Evolutionary conservation across 768 basidiomycete genomes (phyloP), one percentile per base, ranked within the genome.

Genomic region (Neoboletus magnificus): DNA sequence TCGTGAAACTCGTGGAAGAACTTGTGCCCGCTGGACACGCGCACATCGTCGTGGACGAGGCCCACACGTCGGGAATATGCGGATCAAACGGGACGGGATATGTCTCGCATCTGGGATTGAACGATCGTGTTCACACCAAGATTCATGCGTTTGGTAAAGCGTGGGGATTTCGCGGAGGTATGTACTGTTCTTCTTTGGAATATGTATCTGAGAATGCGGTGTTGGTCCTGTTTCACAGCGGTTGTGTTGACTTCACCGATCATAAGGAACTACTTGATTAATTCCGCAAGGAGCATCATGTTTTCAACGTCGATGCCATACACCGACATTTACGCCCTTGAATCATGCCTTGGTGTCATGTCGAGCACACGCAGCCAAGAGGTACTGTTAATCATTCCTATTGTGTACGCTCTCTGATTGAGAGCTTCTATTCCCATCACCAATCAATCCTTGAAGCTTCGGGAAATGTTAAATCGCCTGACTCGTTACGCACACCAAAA

Each of bases 61-160:
- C 82, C 0, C 83, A 85, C 57, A 76, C 82, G 6, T 82, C 79
- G 0, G 83, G 80, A 0, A 63, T 80, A n/a, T 81, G 76, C 58
- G 83, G 83, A 0, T 61, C 67, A 0, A 57, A 73, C 4, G 83
- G 83, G 1, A 62, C 76, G 23, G 83, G 83, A 0, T 65, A 59
- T 35, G 74, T 77, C 15, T 66, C 72, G 39, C 58, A 67, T n/a
- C 69, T 82, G 5, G 78, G 77, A 0, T 65, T 82, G 40, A 70
- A 74, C 47, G 65, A 73, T 18, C 72, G 76, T 15, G 67, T 84
- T 5, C 70, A 74, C 2, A 75, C 80, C 5, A 70, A 76, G 25
- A 57, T 84, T 16, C 79, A 82, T 63, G 82, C 82, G 0, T 83
- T 84, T 57, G 77, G 82, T 9, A 84, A 85, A 58, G 66, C 41